These are phyloP conservation scores for Sporisorium scitamineum DNA, from an alignment of 1,284 basidiomycete genomes.

Conservation along the genomic window DNA sequence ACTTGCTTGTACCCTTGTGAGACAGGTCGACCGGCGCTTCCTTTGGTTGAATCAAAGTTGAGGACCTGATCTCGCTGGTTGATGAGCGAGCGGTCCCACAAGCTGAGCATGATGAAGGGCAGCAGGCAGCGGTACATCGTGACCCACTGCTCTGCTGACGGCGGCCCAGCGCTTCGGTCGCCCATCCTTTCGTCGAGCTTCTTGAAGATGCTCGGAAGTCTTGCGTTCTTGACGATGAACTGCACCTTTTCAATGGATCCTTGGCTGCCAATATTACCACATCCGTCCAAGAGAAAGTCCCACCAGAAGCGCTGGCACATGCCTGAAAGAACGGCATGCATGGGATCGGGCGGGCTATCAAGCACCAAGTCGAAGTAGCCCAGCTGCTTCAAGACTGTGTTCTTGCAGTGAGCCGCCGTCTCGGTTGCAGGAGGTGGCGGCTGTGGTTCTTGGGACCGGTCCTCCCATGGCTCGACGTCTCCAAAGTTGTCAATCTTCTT, in stretches of 20 bases:
- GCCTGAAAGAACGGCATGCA: constrained; percentile 14
- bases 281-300: constrained; percentile 2
- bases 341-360: constrained; percentile 5
- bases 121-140: constrained; percentile 1
- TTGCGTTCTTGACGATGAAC: not conserved
- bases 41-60: constrained; percentile 1
- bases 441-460: not conserved
- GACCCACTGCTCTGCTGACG: constrained; percentile 5
- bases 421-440: not conserved
- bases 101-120: constrained; percentile 1
- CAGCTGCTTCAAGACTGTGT: constrained; percentile 5
- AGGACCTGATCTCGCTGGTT: not conserved
- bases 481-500: not conserved
- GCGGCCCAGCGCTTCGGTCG: not conserved
- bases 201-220: not conserved
- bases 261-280: not conserved
- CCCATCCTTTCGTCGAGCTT: not conserved
- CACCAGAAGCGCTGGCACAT: constrained; percentile 15
- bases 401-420: not conserved
- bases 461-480: not conserved
- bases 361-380: not conserved
- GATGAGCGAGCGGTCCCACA: not conserved
- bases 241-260: not conserved
- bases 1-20: constrained; percentile 6
- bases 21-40: not conserved